Evolutionary conservation across 1,284 basidiomycete genomes (phyloP).

Genomic region (Austroboletus olivaceoglutinosus): DNA sequence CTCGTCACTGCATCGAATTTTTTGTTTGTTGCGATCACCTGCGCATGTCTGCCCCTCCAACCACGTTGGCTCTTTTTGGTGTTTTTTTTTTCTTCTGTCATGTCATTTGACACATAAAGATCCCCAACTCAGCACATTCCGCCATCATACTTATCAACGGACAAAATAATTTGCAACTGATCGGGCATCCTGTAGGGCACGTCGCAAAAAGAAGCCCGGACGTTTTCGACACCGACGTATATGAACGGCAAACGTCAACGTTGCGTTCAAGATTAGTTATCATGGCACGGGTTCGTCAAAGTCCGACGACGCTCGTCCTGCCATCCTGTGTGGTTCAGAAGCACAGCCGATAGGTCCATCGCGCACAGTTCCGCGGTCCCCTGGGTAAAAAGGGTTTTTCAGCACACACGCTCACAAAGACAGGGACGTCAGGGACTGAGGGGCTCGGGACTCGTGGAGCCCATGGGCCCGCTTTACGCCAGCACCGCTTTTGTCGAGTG

Average conservation of each 20-base stretch:
- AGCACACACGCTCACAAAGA: conserved; percentile 9
- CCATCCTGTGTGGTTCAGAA: background rate
- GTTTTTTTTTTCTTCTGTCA: conserved; percentile 22
- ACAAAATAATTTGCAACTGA: conserved; percentile 16
- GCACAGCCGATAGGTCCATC: conserved; percentile 28
- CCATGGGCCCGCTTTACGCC: conserved; percentile 10
- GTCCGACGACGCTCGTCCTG: conserved; percentile 16
- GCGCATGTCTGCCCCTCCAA: conserved; percentile 9
- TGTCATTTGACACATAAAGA: conserved; percentile 14
- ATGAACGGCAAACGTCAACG: conserved; percentile 19
- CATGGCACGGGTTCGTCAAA: conserved; percentile 6
- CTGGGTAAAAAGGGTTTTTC: conserved; percentile 4
- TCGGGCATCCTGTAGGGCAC: conserved; percentile 21
- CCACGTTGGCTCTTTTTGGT: conserved; percentile 5
- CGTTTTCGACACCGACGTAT: conserved; percentile 2
- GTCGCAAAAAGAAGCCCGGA: conserved; percentile 22
- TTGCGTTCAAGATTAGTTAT: conserved; percentile 20
- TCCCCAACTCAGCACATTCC: conserved; percentile 4
- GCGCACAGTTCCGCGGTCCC: conserved; percentile 6
- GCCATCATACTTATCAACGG: conserved; percentile 15
- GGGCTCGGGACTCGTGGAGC: background rate
- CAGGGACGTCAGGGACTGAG: conserved; percentile 24
- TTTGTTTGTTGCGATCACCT: conserved; percentile 6
- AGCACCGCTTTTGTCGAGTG: conserved; percentile 20
- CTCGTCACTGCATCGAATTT: conserved; percentile 1